phyloP scores from a whole-genome alignment of 495 filamentous ascomycete species.

The Sporormia fimetaria region DNA sequence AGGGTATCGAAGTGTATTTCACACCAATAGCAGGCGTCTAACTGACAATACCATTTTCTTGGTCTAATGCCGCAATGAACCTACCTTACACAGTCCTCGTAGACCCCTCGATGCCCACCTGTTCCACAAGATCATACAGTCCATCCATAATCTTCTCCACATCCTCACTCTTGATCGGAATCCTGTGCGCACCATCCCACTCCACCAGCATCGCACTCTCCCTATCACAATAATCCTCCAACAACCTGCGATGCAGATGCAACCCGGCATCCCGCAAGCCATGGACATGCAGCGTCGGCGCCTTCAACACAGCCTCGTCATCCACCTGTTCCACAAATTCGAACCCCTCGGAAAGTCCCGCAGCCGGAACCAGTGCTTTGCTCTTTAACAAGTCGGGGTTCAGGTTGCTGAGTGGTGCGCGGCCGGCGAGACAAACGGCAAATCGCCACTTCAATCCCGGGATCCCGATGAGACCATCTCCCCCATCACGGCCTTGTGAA shows the following conservation, averaged over 20 bases:
- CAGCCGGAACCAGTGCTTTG: conserved; percentile 25
- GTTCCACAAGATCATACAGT: conserved; percentile 36
- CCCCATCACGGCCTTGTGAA: conserved; percentile 2
- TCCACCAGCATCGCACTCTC: conserved; percentile 40
- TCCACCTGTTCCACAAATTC: conserved; percentile 26
- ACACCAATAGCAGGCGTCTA: no score
- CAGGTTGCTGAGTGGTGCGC: conserved; percentile 43
- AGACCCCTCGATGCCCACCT: conserved; percentile 26
- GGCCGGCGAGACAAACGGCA: conserved; percentile 44
- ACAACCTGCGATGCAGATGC: conserved; percentile 40
- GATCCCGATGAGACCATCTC: conserved; percentile 18
- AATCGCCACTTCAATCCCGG: conserved; percentile 29
- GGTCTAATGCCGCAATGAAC: no score
- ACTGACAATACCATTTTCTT: no score
- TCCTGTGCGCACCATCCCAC: conserved; percentile 51
- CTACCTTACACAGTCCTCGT: conserved; percentile 16
- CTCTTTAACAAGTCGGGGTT: conserved; percentile 22
- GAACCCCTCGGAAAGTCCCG: conserved; percentile 32
- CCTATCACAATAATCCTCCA: conserved; percentile 40
- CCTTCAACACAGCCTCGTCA: conserved; percentile 28
- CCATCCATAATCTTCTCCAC: conserved; percentile 39
- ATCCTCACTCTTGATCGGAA: conserved; percentile 46
- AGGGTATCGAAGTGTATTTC: no score
- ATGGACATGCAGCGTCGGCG: conserved; percentile 56
- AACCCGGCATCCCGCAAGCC: conserved; percentile 46